These are phyloP conservation scores for Hyphopichia burtonii DNA, from an alignment of 1,139 yeast species.

Conservation along the genomic window DNA sequence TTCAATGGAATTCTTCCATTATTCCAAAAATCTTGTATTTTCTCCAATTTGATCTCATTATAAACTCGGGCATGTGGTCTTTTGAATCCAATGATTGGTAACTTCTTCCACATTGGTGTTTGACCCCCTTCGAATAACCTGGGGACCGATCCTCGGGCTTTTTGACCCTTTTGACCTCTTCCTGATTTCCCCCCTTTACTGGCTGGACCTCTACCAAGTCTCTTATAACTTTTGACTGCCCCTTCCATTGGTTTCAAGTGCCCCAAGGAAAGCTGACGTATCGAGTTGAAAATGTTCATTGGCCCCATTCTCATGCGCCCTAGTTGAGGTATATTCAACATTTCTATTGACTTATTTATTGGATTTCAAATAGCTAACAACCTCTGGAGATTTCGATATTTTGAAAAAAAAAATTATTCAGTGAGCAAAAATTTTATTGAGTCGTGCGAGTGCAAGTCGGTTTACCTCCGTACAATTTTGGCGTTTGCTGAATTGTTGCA, in stretches of 20 bases:
- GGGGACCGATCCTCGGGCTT: slow-evolving; percentile 88
- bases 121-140: slow-evolving; percentile 99
- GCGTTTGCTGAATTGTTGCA: too few species aligned
- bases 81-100: slow-evolving; percentile 89
- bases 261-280: slow-evolving; percentile 32
- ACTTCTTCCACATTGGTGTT: slow-evolving; percentile 84
- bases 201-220: slow-evolving; percentile 97
- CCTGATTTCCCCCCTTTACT: slow-evolving; percentile 88
- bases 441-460: slow-evolving; percentile 2
- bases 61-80: slow-evolving; percentile 51
- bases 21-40: slow-evolving; percentile 62
- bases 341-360: too few species aligned
- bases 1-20: slow-evolving; percentile 67
- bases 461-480: too few species aligned
- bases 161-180: slow-evolving; percentile 98
- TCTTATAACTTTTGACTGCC: slow-evolving; percentile 47
- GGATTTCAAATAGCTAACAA: too few species aligned
- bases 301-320: background rate
- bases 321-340: background rate
- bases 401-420: too few species aligned
- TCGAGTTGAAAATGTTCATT: slow-evolving; percentile 4
- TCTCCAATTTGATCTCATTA: slow-evolving; percentile 54
- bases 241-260: slow-evolving; percentile 41
- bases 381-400: too few species aligned
- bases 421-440: too few species aligned